Conservation (phyloP, 106 monocot genomes). For the Ottelia alismoides region DNA sequence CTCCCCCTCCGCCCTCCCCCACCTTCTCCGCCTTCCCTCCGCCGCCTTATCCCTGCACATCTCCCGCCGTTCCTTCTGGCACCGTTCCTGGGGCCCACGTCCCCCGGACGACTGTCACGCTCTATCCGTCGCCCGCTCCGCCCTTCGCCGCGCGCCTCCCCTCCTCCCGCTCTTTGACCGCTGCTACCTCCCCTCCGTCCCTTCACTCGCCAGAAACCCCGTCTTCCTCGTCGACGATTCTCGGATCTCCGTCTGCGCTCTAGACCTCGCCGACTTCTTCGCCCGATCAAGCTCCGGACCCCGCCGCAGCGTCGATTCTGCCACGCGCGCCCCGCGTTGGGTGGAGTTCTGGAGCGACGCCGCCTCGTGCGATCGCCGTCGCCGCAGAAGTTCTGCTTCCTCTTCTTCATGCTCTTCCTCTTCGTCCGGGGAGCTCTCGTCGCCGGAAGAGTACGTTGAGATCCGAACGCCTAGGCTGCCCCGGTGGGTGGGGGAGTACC, state of each 20-base stretch:
- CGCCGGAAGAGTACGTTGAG: conserved; percentile 22
- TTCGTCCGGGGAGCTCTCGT: neutral
- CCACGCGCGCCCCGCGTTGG: conserved; percentile 29
- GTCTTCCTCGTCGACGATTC: conserved; percentile 73
- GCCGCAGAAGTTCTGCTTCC: conserved; percentile 11
- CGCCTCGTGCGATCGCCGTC: conserved; percentile 30
- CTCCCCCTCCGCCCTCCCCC: conserved; percentile 1
- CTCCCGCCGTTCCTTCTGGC: conserved; percentile 56
- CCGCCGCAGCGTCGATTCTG: conserved; percentile 24
- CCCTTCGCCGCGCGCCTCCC: conserved; percentile 50
- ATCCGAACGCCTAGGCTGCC: conserved; percentile 29
- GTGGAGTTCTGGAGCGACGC: conserved; percentile 85
- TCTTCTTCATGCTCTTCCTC: conserved; percentile 17
- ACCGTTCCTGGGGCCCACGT: conserved; percentile 39
- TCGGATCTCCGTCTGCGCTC: conserved; percentile 42
- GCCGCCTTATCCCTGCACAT: conserved; percentile 73
- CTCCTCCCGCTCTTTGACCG: conserved; percentile 79
- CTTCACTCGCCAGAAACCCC: conserved; percentile 81
- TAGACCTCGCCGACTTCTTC: conserved; percentile 76
- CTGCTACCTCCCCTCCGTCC: conserved; percentile 68
- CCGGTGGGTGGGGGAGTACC: conserved; percentile 50
- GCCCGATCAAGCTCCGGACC: neutral
- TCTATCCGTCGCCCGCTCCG: conserved; percentile 29
- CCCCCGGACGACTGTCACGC: conserved; percentile 37
- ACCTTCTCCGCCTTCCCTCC: conserved; percentile 45